Base-by-base conservation (phyloP, 2,329 filamentous ascomycete species). In the Aspergillus eucalypticola region DNA sequence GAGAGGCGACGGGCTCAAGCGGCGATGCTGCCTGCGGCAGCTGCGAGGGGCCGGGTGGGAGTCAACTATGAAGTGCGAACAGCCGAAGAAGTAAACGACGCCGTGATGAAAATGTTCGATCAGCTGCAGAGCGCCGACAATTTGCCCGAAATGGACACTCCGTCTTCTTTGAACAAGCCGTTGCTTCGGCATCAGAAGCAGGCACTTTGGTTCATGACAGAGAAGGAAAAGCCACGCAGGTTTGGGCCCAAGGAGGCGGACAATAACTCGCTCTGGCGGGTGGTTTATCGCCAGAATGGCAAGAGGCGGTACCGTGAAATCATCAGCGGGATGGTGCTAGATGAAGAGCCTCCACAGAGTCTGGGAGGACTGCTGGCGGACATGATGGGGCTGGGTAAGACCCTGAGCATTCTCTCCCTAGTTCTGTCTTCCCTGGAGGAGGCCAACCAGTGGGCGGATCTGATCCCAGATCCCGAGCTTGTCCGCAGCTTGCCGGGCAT, bases 321-420 rank as follows among this genome's bases (percentile, higher is more conserved):
- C 59, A 93, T 99, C 67, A 97, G 91, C 10, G 90, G 89, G 1
- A 83, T 89, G 48, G 82, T 85, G 29, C 81, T 86, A 64, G 77
- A 78, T 19, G 76, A 83, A 48, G 82, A 84, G 56, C 90, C 90
- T 0, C 81, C 84, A 1, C 86, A 92, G 66, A 86, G 88, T 1
- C 80, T 87, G 8, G 90, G 90, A 27, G 90, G 91, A 3, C 87
- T 94, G 38, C 78, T 94, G 19, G 90, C 90, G 13, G 90, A 94
- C 72, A 91, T 93, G 87, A 95, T 95, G 91, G 91, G 91, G 25
- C 79, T 94, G n/a, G 90, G 90, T 8, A 95, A 94, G 76, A 93
- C 90, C 0, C 75, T 99, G 54, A 96, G 91, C 70, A 89, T 97
- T 17, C 80, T 98, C 1, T 90, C 93, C 1, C 81, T 98, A 15